phyloP scores from a whole-genome alignment of 371 early-diverging fungal genomes.

The Massospora cicadina region DNA sequence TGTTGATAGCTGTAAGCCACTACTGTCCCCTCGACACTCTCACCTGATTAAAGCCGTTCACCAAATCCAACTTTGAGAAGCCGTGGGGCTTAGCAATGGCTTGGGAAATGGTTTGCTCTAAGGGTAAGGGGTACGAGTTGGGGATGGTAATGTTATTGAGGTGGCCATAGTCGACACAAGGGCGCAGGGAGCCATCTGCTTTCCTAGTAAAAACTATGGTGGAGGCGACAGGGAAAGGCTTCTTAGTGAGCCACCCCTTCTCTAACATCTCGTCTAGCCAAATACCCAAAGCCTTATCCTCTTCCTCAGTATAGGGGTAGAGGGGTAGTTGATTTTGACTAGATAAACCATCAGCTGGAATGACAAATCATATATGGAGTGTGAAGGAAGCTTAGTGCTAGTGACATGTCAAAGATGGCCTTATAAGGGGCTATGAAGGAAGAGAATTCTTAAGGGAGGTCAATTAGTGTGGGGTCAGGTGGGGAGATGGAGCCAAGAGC shows the following conservation, averaged over 20 bases:
- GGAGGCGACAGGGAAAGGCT: background rate
- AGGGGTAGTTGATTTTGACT: background rate
- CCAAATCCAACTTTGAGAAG: background rate
- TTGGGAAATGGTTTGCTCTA: background rate
- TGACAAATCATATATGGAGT: background rate
- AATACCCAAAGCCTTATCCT: background rate
- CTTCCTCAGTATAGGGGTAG: background rate
- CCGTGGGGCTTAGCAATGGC: background rate
- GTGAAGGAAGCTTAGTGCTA: background rate
- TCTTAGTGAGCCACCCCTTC: background rate
- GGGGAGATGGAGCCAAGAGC: too few relatives aligned
- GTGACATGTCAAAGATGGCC: too few relatives aligned
- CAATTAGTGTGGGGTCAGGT: too few relatives aligned
- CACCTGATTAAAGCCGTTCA: background rate
- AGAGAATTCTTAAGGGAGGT: too few relatives aligned
- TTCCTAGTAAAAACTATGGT: background rate
- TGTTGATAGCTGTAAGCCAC: background rate
- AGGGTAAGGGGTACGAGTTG: background rate
- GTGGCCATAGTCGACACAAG: background rate
- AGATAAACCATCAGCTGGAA: background rate
- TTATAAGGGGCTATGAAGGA: too few relatives aligned
- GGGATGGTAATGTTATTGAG: background rate
- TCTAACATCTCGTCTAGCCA: background rate
- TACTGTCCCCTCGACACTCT: background rate
- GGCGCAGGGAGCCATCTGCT: background rate